These are phyloP conservation scores for Phytophthora hybrid DNA, from an alignment of 352 stramenopile genomes.

Conservation along the genomic window DNA sequence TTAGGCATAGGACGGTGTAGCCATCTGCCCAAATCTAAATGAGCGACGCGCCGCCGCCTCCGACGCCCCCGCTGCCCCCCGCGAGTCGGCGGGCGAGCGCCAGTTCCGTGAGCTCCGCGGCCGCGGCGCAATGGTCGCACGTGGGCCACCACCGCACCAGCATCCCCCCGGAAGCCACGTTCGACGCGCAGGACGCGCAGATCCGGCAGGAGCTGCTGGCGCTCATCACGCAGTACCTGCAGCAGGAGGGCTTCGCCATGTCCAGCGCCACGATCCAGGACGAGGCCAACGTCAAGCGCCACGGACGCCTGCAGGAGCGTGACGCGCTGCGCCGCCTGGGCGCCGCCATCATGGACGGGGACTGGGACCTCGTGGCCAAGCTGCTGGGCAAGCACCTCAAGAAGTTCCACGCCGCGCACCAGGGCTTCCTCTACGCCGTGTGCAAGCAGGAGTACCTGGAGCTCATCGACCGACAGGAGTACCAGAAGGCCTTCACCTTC, in stretches of 20 bases:
- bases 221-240: constrained; percentile 90
- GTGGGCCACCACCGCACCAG: constrained; percentile 87
- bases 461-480: constrained; percentile 90
- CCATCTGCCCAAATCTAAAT: constrained; percentile 17
- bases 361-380: constrained; percentile 90
- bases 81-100: constrained; percentile 21
- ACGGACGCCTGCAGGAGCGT: constrained; percentile 74
- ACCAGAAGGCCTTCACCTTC: constrained; percentile 92
- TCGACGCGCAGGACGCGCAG: constrained; percentile 71
- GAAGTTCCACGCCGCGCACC: constrained; percentile 78
- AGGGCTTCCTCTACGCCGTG: constrained; percentile 89
- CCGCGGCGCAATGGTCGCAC: constrained; percentile 64
- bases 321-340: constrained; percentile 79
- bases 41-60: constrained; percentile 24
- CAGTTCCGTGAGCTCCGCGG: constrained; percentile 12
- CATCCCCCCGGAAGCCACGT: constrained; percentile 83
- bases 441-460: constrained; percentile 92
- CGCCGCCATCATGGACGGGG: constrained; percentile 80
- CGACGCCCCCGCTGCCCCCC: constrained; percentile 32
- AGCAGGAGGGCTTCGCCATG: constrained; percentile 82
- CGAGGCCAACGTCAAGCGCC: constrained; percentile 87
- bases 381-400: constrained; percentile 84
- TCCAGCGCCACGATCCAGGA: constrained; percentile 89
- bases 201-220: constrained; percentile 87
- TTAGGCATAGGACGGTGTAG: no score